These are phyloP conservation scores for Xylariomycetidae sp. DNA, from an alignment of 2,329 filamentous ascomycete species.

Conservation along the genomic window DNA sequence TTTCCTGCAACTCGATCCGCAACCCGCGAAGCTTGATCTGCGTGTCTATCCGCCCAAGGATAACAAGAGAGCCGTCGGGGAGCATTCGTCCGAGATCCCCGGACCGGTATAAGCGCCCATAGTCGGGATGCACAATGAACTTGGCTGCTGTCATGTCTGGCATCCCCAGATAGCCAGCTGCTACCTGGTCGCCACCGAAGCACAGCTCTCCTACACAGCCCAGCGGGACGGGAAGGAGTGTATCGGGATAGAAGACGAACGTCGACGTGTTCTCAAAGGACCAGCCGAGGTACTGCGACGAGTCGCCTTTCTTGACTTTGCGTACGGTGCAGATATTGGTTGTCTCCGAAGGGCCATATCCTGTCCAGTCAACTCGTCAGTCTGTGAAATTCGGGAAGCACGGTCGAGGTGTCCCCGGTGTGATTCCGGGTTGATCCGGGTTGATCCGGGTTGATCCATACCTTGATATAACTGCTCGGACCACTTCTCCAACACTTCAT, in stretches of 20 bases:
- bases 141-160: constrained; percentile 56
- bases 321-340: constrained; percentile 83
- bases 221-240: constrained; percentile 51
- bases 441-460: constrained; percentile 11
- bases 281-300: constrained; percentile 69
- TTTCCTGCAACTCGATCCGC: constrained; percentile 71
- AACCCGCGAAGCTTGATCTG: constrained; percentile 80
- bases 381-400: no score
- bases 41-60: constrained; percentile 67
- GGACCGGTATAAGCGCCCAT: constrained; percentile 72
- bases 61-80: constrained; percentile 66
- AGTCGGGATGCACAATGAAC: constrained; percentile 61
- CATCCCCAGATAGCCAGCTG: constrained; percentile 62
- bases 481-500: constrained; percentile 66
- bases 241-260: constrained; percentile 49
- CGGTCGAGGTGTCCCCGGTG: no score
- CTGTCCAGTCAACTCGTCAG: no score
- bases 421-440: no score
- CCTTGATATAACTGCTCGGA: constrained; percentile 65
- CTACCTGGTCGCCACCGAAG: constrained; percentile 80
- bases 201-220: constrained; percentile 78
- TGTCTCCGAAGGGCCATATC: constrained; percentile 79
- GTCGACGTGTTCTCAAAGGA: constrained; percentile 71
- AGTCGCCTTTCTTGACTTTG: constrained; percentile 49
- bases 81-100: constrained; percentile 79